A percentile compares a stretch with the other conserved stretches of the same genome.
These are phyloP conservation scores for Lactarius sp. DNA, from an alignment of 768 basidiomycete genomes.

Conservation along the genomic window DNA sequence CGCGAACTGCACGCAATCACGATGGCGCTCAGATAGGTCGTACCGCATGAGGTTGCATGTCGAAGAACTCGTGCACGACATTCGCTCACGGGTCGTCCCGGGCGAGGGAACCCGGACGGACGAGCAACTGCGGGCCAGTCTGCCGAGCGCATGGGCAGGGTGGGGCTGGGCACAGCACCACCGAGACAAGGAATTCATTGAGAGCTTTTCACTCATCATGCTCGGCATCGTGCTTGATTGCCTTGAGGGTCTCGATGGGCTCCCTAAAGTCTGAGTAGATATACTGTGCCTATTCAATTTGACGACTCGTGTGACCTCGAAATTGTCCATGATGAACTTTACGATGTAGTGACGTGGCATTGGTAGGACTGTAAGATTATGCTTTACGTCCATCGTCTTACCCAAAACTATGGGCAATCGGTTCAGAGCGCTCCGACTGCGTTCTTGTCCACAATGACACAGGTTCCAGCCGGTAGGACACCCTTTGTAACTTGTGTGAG, in stretches of 20 bases:
- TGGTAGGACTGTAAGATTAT: background rate
- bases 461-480: too few relatives aligned
- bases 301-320: background rate
- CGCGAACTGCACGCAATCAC: background rate
- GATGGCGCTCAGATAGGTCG: background rate
- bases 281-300: background rate
- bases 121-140: background rate
- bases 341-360: background rate
- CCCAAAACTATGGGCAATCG: too few relatives aligned
- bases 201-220: constrained; percentile 7
- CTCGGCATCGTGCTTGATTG: constrained; percentile 4
- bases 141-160: background rate
- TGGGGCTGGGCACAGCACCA: constrained; percentile 32
- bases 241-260: background rate
- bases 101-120: background rate
- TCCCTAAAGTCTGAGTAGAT: background rate
- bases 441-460: too few relatives aligned
- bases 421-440: too few relatives aligned
- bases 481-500: too few relatives aligned
- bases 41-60: background rate
- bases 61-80: background rate
- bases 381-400: background rate
- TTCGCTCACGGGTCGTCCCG: background rate
- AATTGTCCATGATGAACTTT: background rate
- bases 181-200: constrained; percentile 14